Evolutionary conservation across 768 basidiomycete species (phyloP), one percentile per base, ranked within the genome.

Genomic region (Calvatia gigantea): DNA sequence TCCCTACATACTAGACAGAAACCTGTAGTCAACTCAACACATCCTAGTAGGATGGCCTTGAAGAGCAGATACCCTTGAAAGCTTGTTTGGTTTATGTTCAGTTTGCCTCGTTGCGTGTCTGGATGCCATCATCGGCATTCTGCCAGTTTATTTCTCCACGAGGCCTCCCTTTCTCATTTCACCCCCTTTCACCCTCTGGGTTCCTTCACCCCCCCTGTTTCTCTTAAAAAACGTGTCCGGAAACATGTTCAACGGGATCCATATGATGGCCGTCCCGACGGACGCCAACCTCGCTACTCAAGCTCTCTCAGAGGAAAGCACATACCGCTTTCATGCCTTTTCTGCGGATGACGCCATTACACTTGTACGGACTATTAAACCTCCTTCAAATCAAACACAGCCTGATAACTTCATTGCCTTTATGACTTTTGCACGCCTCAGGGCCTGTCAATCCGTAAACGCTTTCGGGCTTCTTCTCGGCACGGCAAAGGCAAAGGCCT

Each of bases 401-500:
- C 21, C 46, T 50, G 46, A 41, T 12, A 12, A 5, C 27, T 48
- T 37, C 17, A 21, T 29, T n/a, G 29, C 19, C 51, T 31, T 19
- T 28, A 49, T n/a, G n/a, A n/a, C n/a, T n/a, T 4, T 50, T 51
- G 14, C 38, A 17, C n/a, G 15, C 1, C 35, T n/a, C 52, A 79
- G 76, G 85, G 85, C 6, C 79, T 91, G 49, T 91, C 89, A 2
- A 69, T 93, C 47, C 82, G 91, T 59, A 93, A 93, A 69, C 81
- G 91, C n/a, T 93, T 93, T 61, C 82, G 90, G 54, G 79, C 80
- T 23, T 82, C 85, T 27, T 77, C 81, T 37, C 78, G 89, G 19
- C 87, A 91, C 66, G 71, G 75, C 17, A 88, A 86, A 65, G 89
- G 89, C 28, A 89, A 89, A 67, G 91, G 91, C 29, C 79, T 91